phyloP scores from a whole-genome alignment of 225 moss, liverwort and hornwort genomes.

The Anthoceros angustus region DNA sequence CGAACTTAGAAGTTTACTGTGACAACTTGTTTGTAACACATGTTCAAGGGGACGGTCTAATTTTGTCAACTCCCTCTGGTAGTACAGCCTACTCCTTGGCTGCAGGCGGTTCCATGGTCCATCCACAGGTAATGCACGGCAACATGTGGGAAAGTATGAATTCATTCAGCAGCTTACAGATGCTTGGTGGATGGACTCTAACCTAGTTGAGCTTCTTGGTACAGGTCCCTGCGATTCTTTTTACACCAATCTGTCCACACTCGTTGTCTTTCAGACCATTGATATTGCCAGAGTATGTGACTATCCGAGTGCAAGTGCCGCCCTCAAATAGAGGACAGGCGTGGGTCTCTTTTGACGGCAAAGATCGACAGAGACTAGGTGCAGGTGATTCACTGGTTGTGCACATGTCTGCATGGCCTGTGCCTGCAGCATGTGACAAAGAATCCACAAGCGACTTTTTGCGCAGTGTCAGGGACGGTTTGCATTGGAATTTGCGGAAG shows the following conservation, averaged over 20 bases:
- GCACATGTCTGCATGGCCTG: constrained; percentile 91
- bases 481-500: constrained; percentile 91
- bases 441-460: constrained; percentile 80
- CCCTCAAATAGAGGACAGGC: constrained; percentile 56
- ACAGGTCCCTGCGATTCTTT: constrained; percentile 92
- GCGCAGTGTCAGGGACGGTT: constrained; percentile 70
- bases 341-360: constrained; percentile 96
- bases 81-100: constrained; percentile 94
- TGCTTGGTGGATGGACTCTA: neutral
- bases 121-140: constrained; percentile 50
- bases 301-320: constrained; percentile 64
- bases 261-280: constrained; percentile 86
- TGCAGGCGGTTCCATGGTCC: constrained; percentile 92
- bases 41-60: constrained; percentile 88
- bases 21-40: constrained; percentile 74
- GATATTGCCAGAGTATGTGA: constrained; percentile 70
- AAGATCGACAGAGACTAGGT: constrained; percentile 51
- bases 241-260: constrained; percentile 94
- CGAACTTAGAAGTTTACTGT: constrained; percentile 82
- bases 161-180: neutral
- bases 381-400: constrained; percentile 76
- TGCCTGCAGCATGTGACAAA: constrained; percentile 70
- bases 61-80: constrained; percentile 85
- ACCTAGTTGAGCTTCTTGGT: neutral
- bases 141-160: too few species aligned